Base-by-base conservation (phyloP, 169 alveolate species). In the Plasmodium ovale region DNA sequence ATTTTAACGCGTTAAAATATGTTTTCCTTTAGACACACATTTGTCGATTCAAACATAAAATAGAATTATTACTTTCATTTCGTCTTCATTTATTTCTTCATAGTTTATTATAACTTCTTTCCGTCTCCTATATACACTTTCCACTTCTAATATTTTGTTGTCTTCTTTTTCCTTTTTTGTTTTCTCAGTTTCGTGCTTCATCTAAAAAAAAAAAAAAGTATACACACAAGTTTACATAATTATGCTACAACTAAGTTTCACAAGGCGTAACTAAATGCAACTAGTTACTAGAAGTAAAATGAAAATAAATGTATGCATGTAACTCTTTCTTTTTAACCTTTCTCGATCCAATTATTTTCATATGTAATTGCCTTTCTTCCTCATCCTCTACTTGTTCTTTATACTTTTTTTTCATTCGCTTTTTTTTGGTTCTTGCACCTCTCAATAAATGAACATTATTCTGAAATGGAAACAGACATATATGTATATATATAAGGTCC, bases 351-450 rank as follows among this genome's bases (percentile, higher is more conserved):
- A 74, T 74, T 60, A 74, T 74, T 51, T 74, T 74, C 88, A 74
- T 74, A 65, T 74, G 74, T 39, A 74, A 35, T 21, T 39, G 68
- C 19, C 88, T 74, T 59, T 60, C 69, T 56, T 74, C 88, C 10
- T 74, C 88, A 68, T 74, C 88, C 51, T 35, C 88, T 6, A 27
- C 77, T 27, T 74, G 88, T 31, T 60, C 88, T 29, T 54, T 47
- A 51, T 74, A 74, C n/a, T 74, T 74, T 60, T 74, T 74, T 37
- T 74, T 74, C 88, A 74, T 74, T 16, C 88, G 25, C 16, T 74
- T 74, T 33, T 74, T 74, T 39, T 74, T 74, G n/a, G 88, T 37
- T 37, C 74, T 42, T 29, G 88, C 88, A 10, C 88, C 88, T 60
- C 88, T 74, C 25, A 74, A 23, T 53, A 74, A 51, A 65, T 74